Percentiles rank a stretch among this genome's conserved stretches.
These are phyloP conservation scores for Platismatia glauca DNA, from an alignment of 495 filamentous ascomycete genomes.

Conservation along the genomic window DNA sequence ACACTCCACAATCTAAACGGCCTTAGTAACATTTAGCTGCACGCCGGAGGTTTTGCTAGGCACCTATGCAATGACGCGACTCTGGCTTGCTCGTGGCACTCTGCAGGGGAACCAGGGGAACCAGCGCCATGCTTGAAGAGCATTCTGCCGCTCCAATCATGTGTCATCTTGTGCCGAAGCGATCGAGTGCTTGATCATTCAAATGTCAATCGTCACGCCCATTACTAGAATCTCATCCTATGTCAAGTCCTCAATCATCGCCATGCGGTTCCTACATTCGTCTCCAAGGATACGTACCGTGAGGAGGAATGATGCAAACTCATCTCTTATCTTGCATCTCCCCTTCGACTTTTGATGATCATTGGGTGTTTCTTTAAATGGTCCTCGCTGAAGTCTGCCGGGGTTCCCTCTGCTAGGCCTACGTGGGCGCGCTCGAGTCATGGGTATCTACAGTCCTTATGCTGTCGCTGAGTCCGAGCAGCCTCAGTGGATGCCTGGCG, in stretches of 20 bases:
- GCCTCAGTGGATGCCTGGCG: conserved; percentile 13
- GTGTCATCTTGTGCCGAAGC: not conserved
- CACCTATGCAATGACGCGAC: too few species aligned
- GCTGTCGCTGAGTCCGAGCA: conserved; percentile 14
- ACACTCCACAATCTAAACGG: too few species aligned
- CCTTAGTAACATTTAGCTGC: too few species aligned
- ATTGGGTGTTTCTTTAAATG: not conserved
- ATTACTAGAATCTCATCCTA: not conserved
- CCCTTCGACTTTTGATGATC: not conserved
- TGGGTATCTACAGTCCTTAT: conserved; percentile 16
- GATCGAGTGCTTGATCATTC: not conserved
- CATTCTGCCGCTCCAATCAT: not conserved
- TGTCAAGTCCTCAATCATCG: not conserved
- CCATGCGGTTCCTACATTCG: not conserved
- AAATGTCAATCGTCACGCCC: not conserved
- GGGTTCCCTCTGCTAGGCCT: not conserved
- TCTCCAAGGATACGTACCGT: not conserved
- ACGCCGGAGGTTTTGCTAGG: not conserved
- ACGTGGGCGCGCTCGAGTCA: not conserved
- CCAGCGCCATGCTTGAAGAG: not conserved
- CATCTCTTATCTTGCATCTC: not conserved
- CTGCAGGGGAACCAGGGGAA: not conserved
- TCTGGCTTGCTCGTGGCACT: not conserved
- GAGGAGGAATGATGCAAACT: not conserved
- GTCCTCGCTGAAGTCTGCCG: not conserved